Conservation (phyloP, 805 yeast species). For the Clavispora fructus region DNA sequence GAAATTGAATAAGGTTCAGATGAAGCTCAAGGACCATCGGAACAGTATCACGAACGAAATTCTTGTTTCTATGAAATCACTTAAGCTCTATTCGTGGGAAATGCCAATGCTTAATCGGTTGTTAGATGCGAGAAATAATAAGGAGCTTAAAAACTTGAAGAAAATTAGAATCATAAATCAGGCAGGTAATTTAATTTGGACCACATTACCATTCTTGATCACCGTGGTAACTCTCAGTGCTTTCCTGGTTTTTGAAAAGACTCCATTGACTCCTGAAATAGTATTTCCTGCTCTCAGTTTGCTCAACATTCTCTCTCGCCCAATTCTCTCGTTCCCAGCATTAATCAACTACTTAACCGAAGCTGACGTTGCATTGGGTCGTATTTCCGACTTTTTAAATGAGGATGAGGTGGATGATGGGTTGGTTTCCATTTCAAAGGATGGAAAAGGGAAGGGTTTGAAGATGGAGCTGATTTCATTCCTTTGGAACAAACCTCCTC, state of each 20-base stretch:
- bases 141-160: constrained; percentile 15
- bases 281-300: constrained; percentile 65
- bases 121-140: constrained; percentile 16
- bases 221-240: constrained; percentile 56
- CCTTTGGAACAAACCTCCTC: constrained; percentile 9
- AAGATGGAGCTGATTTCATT: constrained; percentile 8
- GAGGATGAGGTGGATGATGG: constrained; percentile 15
- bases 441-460: constrained; percentile 1
- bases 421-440: constrained; percentile 4
- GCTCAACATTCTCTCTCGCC: constrained; percentile 53
- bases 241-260: constrained; percentile 40
- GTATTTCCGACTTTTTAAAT: constrained; percentile 46
- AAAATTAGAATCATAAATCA: constrained; percentile 22
- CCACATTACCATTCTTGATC: constrained; percentile 59
- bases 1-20: constrained; percentile 8
- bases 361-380: constrained; percentile 50
- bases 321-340: constrained; percentile 55
- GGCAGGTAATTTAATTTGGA: constrained; percentile 56
- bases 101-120: constrained; percentile 18
- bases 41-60: constrained; percentile 20
- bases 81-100: constrained; percentile 26
- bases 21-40: constrained; percentile 18
- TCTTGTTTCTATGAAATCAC: constrained; percentile 19
- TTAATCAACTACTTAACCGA: constrained; percentile 54
- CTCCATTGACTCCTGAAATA: constrained; percentile 59